Base-by-base conservation (phyloP, 768 basidiomycete species). In the Porpolomopsis calyptriformis region DNA sequence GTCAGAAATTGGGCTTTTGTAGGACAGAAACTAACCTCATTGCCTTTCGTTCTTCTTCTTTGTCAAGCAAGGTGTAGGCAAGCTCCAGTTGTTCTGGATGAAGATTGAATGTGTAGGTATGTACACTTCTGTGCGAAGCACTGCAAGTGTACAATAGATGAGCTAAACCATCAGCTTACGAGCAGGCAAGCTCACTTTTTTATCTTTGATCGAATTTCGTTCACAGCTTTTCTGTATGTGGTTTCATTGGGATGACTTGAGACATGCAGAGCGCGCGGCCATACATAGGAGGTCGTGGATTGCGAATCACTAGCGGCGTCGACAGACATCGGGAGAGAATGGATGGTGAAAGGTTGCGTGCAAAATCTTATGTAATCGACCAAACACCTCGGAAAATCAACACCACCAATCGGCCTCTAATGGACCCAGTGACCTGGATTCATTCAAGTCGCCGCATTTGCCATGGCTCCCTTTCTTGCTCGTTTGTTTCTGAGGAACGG, bases 221-320 rank as follows among this genome's bases (percentile, higher is more conserved):
- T 59, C 26, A 60, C 57, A 14, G 18, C 55, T 12, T 61, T 60
- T 46, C 53, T 62, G 45, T 55, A 50, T 25, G 40, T 9, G 26
- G 38, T 12, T n/a, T 12, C 12, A 11, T 39, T 39, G 38, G 22
- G n/a, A n/a, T n/a, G n/a, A n/a, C n/a, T n/a, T n/a, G n/a, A n/a
- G n/a, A n/a, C 16, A 20, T 11, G 11, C 22, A 20, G 12, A 34
- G 18, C 12, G 33, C 10, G 33, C 33, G 18, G 33, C 33, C 10
- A 18, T 34, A 34, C 33, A 34, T 18, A 14, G 38, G 38, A 20
- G 12, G 18, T 19, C 22, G 38, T 19, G 38, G 18, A 39, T n/a
- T n/a, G n/a, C n/a, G n/a, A n/a, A n/a, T n/a, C n/a, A 12, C 22
- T 20, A 39, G 22, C 38, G 22, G 38, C 22, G 22, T 20, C 16